phyloP scores from a whole-genome alignment of 257 asterid genomes.

The Nicotiana otophora region DNA sequence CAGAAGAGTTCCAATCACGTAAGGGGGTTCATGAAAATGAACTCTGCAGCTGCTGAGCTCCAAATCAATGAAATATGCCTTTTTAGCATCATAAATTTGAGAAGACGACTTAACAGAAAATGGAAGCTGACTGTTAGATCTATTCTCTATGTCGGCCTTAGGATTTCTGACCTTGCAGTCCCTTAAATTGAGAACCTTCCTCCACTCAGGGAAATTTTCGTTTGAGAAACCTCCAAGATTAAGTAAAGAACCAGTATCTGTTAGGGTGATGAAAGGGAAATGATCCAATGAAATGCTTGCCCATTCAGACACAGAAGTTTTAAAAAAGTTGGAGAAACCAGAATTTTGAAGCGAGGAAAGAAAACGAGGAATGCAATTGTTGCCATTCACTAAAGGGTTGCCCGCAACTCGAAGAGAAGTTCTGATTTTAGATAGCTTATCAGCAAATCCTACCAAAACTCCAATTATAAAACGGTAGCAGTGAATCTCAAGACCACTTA shows the following conservation, averaged over 20 bases:
- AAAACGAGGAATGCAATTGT: constrained; percentile 20
- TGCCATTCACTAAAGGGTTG: constrained; percentile 25
- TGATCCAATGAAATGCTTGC: constrained; percentile 36
- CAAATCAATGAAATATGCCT: constrained; percentile 35
- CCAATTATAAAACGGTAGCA: constrained; percentile 71
- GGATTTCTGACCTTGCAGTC: constrained; percentile 25
- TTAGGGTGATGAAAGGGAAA: constrained; percentile 31
- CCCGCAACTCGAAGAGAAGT: constrained; percentile 29
- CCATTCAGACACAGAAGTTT: constrained; percentile 34
- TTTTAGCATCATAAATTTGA: constrained; percentile 18
- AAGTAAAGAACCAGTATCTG: constrained; percentile 25
- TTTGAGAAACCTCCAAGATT: constrained; percentile 33
- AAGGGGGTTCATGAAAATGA: constrained; percentile 83
- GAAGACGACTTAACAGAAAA: constrained; percentile 20
- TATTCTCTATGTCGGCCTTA: constrained; percentile 23
- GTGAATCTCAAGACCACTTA: constrained; percentile 58
- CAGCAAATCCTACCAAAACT: constrained; percentile 43
- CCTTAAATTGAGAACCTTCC: constrained; percentile 29
- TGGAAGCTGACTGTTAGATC: constrained; percentile 13
- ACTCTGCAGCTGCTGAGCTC: constrained; percentile 40
- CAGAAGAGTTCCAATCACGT: constrained; percentile 57
- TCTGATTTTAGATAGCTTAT: constrained; percentile 35
- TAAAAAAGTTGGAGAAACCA: constrained; percentile 29
- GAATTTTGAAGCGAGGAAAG: constrained; percentile 22
- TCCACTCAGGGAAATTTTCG: constrained; percentile 35